Evolutionary conservation across 345 rosid species (phyloP), one percentile per base, ranked within the genome.

Genomic region (Euphorbia peplus): DNA sequence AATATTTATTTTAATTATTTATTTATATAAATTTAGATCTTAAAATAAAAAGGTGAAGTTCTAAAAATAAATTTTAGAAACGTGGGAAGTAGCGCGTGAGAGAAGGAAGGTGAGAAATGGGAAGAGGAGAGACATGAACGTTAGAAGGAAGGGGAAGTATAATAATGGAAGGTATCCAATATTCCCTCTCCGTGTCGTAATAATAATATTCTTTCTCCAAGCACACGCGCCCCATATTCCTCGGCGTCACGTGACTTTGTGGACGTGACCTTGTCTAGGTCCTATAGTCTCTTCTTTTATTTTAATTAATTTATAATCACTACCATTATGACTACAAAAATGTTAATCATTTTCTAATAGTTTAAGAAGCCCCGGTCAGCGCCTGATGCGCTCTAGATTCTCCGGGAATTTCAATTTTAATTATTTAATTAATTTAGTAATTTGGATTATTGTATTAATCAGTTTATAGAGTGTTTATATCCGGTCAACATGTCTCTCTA

Each of bases 361-460:
- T 77, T 82, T 84, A 39, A 71, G 79, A 83, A 80, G 83, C 87
- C 78, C 69, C 13, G 86, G 95, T 90, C 96, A 92, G 98, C 91
- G 76, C 85, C 96, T 87, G 87, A 86, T 90, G 87, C 98, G 97
- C 93, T 85, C 97, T 86, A 93, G 97, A 85, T 86, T 90, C 92
- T 78, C 86, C 78, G 96, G 91, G 83, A 89, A 87, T 63, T 82
- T 88, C 1, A 74, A 41, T 16, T 0, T 32, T 61, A 32, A 15
- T 0, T 32, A 61, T 74, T 67, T 70, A 58, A 53, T 50, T 63
- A 58, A 22, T 68, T 25, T 75, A 44, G 57, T 64, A 48, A 1
- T 70, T 60, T 19, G 30, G 46, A 37, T 8, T 37, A 28, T 48
- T 64, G 41, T 48, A 48, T 32, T 47, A 0, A 32, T 66, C 39